Conservation (phyloP, 129 eudicot genomes). For the Sambucus nigra region DNA sequence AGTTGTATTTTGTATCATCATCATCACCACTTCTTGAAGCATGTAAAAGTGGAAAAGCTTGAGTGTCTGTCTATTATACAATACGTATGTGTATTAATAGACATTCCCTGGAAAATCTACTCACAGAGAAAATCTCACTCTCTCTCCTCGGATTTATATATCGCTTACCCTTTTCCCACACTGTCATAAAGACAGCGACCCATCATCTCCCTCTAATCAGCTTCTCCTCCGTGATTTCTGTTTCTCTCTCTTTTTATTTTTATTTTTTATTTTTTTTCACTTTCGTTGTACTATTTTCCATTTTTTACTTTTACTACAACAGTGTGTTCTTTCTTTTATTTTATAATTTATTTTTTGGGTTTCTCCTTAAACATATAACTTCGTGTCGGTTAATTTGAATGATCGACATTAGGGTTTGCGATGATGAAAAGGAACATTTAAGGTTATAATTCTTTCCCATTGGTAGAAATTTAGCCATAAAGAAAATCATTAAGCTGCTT, state of each 20-base stretch:
- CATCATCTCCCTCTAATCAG: slow-evolving; percentile 28
- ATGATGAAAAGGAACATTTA: too few relatives aligned
- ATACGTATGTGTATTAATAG: neutral
- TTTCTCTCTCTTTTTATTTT: slow-evolving; percentile 20
- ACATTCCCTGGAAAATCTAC: slow-evolving; percentile 10
- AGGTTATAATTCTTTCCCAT: neutral
- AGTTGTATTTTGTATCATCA: neutral
- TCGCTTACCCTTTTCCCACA: slow-evolving; percentile 21
- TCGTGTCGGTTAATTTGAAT: neutral
- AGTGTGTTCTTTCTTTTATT: too few relatives aligned
- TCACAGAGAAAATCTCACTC: neutral
- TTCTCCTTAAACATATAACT: neutral
- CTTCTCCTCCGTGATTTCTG: slow-evolving; percentile 33
- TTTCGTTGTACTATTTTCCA: neutral
- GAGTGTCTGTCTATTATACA: neutral
- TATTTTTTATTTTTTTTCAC: neutral
- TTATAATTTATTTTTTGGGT: neutral
- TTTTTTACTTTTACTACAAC: neutral
- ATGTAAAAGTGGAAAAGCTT: neutral
- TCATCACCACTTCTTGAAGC: neutral
- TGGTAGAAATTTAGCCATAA: too few relatives aligned
- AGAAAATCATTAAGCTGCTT: neutral
- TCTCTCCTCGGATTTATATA: slow-evolving; percentile 4
- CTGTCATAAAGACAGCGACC: slow-evolving; percentile 52
- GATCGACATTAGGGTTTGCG: neutral